Base-by-base conservation (phyloP, 1,139 yeast genomes). In the Groenewaldozyma sp. region DNA sequence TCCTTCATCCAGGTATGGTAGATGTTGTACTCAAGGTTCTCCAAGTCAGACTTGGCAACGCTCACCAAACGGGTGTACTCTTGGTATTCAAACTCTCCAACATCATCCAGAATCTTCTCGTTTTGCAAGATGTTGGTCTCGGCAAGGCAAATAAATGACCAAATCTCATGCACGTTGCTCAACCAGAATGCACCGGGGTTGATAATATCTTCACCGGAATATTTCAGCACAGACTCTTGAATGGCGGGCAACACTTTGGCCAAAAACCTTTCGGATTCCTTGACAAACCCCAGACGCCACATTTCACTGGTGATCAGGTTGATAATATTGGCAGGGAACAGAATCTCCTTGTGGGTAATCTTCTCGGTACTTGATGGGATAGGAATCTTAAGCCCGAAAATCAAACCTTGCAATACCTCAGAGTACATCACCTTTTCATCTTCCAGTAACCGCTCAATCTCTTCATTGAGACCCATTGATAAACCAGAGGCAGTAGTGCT, bases 1-100 rank as follows among this genome's bases (percentile, higher is more conserved):
- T 84, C 91, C 69, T 86, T 87, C 87, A 91, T 81, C 97, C 96
- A 88, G 70, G 91, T 82, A 62, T 88, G 94, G 65, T 88, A 91
- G 49, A 93, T 84, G 64, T 91, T 91, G 67, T 82, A 91, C 35
- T 94, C 87, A 46, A 91, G 74, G 10, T 91, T 82, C 64, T 88
- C 96, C 54, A 91, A 81, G 64, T 91, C 98, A 59, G 84, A 95
- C 65, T 84, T 86, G 34, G 91, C 93, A 50, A 91, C 88, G 2
- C 88, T 86, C 42, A 88, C 94, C 46, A 93, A 72, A 49, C 84
- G 80, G 62, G 87, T 75, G 58, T 91, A 93, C 62, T 88, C 95
- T 47, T 82, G 81, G 61, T 82, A 86, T 66, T 88, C 98, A 49
- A 76, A 82, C 53, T 82, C 88, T 45, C 87, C 84, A 91, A 91